Base-by-base conservation (phyloP, 2,329 filamentous ascomycete species). In the Fusarium hainanense region DNA sequence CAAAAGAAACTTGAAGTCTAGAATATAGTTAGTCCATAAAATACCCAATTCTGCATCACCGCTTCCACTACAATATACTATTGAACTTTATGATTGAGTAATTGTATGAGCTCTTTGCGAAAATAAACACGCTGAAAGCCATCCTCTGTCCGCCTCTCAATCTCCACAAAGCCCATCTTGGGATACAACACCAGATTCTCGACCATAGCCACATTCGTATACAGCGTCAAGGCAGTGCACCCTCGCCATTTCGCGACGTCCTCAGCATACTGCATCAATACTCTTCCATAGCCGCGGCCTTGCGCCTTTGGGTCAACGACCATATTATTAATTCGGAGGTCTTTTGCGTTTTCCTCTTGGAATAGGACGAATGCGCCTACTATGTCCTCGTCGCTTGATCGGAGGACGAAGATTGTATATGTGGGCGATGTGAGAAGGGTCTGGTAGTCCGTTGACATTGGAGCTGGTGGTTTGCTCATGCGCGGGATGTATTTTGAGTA, bases 91-190 rank as follows among this genome's bases (percentile, higher is more conserved):
- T 4, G 41, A 21, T 16, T 18, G 4, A 20, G 21, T 40, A 10
- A 8, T 80, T 20, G 82, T 78, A 58, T 74, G n/a, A 79, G 23
- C 0, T 66, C 58, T 41, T 77, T 80, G 0, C 76, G 73, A 56
- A 77, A 82, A 52, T 77, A 81, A 0, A 81, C 79, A 4, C 79
- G 68, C 7, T 79, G 71, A 44, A 77, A 80, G 0, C 79, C 79
- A 14, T 75, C 72, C 16, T 80, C 79, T 0, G 43, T 71, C 37
- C 54, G 73, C 13, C 78, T 66, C 11, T 52, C 79, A 4, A 63
- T 75, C 61, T 81, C 77, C 0, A 54, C n/a, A 21, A 79, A 81
- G 0, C 79, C 79, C 73, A 78, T 69, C 34, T 72, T 77, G 0
- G 54, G 32, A 44, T 78, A 78, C 12, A 78, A 34, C 0, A 23